Base-by-base conservation (phyloP, 352 stramenopile genomes). In the Phytopythium kandeliae region DNA sequence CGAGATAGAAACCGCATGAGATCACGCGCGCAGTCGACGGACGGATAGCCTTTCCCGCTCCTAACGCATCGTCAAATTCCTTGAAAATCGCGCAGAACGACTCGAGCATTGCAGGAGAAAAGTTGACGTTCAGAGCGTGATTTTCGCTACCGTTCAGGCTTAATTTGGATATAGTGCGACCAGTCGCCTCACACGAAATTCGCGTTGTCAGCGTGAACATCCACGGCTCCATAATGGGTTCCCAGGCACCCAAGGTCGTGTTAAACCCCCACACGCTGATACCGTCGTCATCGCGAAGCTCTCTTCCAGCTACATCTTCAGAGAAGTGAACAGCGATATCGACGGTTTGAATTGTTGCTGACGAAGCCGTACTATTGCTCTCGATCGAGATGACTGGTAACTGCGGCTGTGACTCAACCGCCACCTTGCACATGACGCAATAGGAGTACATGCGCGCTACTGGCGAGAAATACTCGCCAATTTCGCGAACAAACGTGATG, bases 261-360 rank as follows among this genome's bases (percentile, higher is more conserved):
- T 92, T 91, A 33, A 94, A 92, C 19, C 71, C 71, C 81, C 78
- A 94, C 11, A 85, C 55, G 36, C 80, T 92, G 11, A 92, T 51
- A 16, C 84, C 81, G 58, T 92, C 79, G 33, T 91, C 75, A 22
- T 82, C 75, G 19, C 64, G 64, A 11, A 78, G 48, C 38, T 85
- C 64, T 15, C 24, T 31, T 1, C 56, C 67, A 2, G 62, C 58
- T 31, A 41, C 69, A 34, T 89, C 79, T 40, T 87, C 67, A 0
- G 75, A 74, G 19, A 91, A 88, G 34, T 87, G 66, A 8, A 89
- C 57, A 13, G 58, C 47, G 4, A 87, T 51, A n/a, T 78, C 47
- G 8, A 71, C 31, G 0, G 33, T 58, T 37, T 67, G 60, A 0
- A 54, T 38, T 33, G 40, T 4, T 30, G 52, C 28, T n/a, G 31